These are phyloP conservation scores for Cadophora sp. DNA, from an alignment of 2,329 filamentous ascomycete species.

Conservation along the genomic window DNA sequence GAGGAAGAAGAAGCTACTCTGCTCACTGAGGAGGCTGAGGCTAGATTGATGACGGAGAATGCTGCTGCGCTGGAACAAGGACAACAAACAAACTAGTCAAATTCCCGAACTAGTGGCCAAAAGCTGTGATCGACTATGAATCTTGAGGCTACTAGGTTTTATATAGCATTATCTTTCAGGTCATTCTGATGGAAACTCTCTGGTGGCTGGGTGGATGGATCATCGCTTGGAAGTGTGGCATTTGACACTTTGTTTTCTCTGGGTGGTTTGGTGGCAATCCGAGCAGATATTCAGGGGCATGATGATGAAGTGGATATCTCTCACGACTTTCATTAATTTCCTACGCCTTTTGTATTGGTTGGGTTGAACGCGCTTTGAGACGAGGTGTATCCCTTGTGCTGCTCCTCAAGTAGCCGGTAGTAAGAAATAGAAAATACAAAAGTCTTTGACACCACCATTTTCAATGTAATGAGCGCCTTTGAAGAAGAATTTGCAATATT, in stretches of 20 bases:
- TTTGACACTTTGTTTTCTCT: background rate
- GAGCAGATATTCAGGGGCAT: background rate
- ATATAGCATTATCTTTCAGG: no score
- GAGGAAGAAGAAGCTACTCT: conserved; percentile 8
- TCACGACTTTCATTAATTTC: background rate
- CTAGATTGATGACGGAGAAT: background rate
- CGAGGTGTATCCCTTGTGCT: background rate
- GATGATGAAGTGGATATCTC: background rate
- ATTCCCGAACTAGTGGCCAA: background rate
- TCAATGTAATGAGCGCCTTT: no score
- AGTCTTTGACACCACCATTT: background rate
- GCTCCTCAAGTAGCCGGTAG: background rate
- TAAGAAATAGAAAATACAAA: background rate
- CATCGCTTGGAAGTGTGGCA: background rate
- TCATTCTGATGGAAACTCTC: background rate
- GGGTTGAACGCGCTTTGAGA: background rate
- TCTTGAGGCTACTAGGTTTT: no score
- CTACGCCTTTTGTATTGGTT: background rate
- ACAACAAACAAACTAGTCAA: background rate
- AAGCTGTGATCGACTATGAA: background rate
- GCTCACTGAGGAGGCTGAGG: background rate
- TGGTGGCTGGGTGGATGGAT: background rate
- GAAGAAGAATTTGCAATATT: no score
- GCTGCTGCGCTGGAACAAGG: background rate
- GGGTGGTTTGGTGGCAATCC: background rate